These are phyloP conservation scores for Cicer bijugum DNA, from an alignment of 306 rosid genomes.

Conservation along the genomic window DNA sequence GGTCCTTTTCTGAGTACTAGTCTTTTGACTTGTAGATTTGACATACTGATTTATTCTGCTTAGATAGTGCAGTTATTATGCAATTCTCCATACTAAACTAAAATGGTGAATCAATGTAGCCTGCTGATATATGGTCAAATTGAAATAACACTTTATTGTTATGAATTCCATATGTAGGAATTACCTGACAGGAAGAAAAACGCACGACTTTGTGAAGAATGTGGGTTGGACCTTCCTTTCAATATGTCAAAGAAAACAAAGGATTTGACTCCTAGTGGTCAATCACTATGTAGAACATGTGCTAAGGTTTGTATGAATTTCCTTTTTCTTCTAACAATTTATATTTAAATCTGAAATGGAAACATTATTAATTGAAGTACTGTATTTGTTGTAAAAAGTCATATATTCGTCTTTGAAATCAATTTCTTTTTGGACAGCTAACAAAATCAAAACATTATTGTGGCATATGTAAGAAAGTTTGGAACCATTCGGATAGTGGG, in stretches of 20 bases:
- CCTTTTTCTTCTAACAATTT: conserved; percentile 38
- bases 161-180: conserved; percentile 56
- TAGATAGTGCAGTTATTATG: conserved; percentile 32
- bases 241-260: conserved; percentile 64
- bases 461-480: conserved; percentile 91
- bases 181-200: conserved; percentile 54
- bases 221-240: conserved; percentile 64
- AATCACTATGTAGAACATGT: conserved; percentile 74
- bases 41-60: conserved; percentile 16
- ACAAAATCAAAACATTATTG: conserved; percentile 81
- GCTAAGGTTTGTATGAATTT: conserved; percentile 67
- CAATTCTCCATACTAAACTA: conserved; percentile 12
- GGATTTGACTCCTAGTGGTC: conserved; percentile 56
- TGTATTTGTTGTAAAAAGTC: conserved; percentile 19
- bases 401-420: conserved; percentile 36
- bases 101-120: conserved; percentile 19
- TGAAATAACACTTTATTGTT: conserved; percentile 31
- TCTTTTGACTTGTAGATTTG: conserved; percentile 21
- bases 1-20: conserved; percentile 10
- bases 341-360: conserved; percentile 29
- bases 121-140: conserved; percentile 7
- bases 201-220: conserved; percentile 63
- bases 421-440: conserved; percentile 56
- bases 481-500: conserved; percentile 91
- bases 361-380: conserved; percentile 39